Evolutionary conservation across 139 green algal genomes (phyloP).

Genomic region (Chlamydomonas sphaeroides): DNA sequence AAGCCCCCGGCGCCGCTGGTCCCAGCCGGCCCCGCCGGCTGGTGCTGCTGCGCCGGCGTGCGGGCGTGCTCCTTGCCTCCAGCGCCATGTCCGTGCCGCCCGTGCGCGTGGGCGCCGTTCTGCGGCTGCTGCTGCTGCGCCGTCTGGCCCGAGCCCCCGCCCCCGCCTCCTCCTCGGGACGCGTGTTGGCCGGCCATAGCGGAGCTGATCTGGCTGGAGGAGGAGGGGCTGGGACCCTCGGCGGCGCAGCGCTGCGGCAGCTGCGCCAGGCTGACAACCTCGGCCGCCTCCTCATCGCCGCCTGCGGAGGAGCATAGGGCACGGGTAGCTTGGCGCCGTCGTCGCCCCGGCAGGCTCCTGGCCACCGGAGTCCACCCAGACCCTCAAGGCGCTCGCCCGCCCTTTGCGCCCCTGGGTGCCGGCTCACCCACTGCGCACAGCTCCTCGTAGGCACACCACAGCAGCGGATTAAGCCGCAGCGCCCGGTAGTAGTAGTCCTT

Average conservation of each 20-base stretch:
- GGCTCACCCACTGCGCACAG: conserved; percentile 88
- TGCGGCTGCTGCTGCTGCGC: neutral
- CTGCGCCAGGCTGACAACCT: conserved; percentile 11
- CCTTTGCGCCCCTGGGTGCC: too few species aligned
- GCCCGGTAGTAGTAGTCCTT: conserved; percentile 72
- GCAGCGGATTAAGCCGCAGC: conserved; percentile 82
- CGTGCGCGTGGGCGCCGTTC: conserved; percentile 3
- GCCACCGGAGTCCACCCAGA: too few species aligned
- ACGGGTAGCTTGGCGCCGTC: too few species aligned
- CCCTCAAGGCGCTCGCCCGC: too few species aligned
- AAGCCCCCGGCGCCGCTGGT: neutral
- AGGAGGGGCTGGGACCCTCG: conserved; percentile 5
- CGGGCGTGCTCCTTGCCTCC: neutral
- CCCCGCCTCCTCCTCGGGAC: too few species aligned
- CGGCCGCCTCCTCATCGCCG: conserved; percentile 45
- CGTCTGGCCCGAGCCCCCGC: too few species aligned
- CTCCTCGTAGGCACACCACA: conserved; percentile 94
- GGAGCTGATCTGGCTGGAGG: conserved; percentile 11
- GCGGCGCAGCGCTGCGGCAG: neutral
- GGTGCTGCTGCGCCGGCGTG: conserved; percentile 38
- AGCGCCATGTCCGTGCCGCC: neutral
- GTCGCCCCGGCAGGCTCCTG: too few species aligned
- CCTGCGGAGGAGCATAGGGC: too few species aligned
- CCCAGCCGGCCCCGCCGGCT: conserved; percentile 1
- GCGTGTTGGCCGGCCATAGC: neutral